A percentile compares a stretch with the other conserved stretches of the same genome.
Evolutionary conservation across 139 green algal genomes (phyloP).

Genomic region (Auxenochlorella pyrenoidosa): DNA sequence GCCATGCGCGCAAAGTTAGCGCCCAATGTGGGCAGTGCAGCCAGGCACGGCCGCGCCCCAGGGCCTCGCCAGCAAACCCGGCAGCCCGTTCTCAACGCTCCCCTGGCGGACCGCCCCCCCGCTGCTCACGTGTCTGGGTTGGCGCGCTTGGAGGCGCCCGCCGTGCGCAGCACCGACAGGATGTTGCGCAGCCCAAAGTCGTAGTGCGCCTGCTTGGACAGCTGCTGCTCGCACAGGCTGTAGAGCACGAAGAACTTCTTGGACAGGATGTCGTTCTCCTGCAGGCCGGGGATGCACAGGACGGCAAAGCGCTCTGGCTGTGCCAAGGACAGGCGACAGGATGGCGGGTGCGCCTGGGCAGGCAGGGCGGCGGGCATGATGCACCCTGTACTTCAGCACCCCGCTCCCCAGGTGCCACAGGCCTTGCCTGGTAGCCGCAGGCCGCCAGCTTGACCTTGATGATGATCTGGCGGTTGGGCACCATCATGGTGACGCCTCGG

Average conservation of each 20-base stretch:
- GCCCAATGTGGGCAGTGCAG: background rate
- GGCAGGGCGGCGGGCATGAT: too few species aligned
- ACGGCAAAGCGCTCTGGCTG: too few species aligned
- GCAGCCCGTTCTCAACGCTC: too few species aligned
- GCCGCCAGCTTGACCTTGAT: constrained; percentile 97
- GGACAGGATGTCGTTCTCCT: constrained; percentile 90
- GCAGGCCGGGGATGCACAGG: too few species aligned
- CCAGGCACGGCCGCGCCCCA: background rate
- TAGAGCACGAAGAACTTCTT: constrained; percentile 98
- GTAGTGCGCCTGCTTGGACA: constrained; percentile 97
- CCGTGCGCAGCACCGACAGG: constrained; percentile 89
- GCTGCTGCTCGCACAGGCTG: constrained; percentile 96
- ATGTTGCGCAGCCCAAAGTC: constrained; percentile 98
- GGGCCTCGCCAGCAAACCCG: background rate
- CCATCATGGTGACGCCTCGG: constrained; percentile 98
- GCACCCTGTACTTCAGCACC: constrained; percentile 48
- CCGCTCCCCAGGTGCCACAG: background rate
- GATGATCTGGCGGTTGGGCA: constrained; percentile 96
- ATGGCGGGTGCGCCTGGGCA: background rate
- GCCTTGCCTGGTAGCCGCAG: constrained; percentile 82
- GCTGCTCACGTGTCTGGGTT: constrained; percentile 83
- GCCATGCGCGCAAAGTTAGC: background rate
- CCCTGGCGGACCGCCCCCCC: background rate
- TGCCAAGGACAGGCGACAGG: background rate
- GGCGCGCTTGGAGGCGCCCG: constrained; percentile 88